Base-by-base conservation (phyloP, 352 stramenopile species). In the Phytophthora cryptogea region DNA sequence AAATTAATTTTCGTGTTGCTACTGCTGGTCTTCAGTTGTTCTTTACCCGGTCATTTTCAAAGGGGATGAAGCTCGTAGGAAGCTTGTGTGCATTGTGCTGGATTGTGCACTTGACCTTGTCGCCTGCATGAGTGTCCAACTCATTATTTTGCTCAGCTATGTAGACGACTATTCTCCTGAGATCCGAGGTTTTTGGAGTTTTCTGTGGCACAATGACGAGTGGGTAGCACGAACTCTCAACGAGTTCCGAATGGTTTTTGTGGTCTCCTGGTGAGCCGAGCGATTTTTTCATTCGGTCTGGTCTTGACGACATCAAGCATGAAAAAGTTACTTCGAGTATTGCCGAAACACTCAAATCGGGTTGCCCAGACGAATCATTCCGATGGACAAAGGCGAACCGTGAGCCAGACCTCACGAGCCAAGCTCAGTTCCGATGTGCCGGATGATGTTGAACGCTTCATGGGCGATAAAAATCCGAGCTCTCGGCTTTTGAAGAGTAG, bases 1-100 rank as follows among this genome's bases (percentile, higher is more conserved):
- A n/a, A 73, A 80, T n/a, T 44, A 53, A 1, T 61, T 77, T n/a
- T 71, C 28, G 67, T 68, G 1, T 16, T 52, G 7, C 26, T 79
- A 73, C n/a, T 73, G 50, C 31, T 73, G 54, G 59, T 49, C 52
- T 3, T 53, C 56, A 2, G 44, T 48, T 7, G n/a, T 70, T 10
- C 23, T 68, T 0, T 50, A 58, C 53, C 54, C 51, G 0, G 4
- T 16, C 4, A 47, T 64, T 1, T 44, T 60, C 10, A 56, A 40
- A 14, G 47, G 35, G 11, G 28, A 66, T 14, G 59, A 69, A 35
- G 36, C 51, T 3, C 36, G 30, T 11, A 54, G 28, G 16, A 49
- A 60, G 10, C 60, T 70, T 17, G 27, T n/a, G 1, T 63, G 35
- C 11, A 57, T 73, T 14, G 39, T 66, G 5, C 17, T 62, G 39